Base-by-base conservation (phyloP, 2,329 filamentous ascomycete species). In the Neofusicoccum umdonicola region DNA sequence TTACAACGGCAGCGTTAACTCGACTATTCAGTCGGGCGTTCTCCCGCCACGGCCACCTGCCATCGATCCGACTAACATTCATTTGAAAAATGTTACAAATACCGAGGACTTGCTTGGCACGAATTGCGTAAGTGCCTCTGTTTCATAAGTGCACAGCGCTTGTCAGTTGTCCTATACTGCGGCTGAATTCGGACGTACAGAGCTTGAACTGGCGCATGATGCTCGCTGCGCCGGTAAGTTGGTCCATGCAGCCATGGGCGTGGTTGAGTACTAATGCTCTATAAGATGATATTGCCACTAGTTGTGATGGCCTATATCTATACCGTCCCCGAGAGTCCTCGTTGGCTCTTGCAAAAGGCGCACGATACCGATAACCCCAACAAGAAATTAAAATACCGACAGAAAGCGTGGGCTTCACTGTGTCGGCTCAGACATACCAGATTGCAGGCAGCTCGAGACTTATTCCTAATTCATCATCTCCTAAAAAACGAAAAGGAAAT, bases 361-460 rank as follows among this genome's bases (percentile, higher is more conserved):
- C 65, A 67, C 8, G 66, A 70, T 42, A 52, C 65, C 0, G 19
- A 54, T 2, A 68, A 69, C 12, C 68, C 65, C 34, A 37, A 65
- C 6, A 61, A 79, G 68, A 76, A 77, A 67, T 79, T 78, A 68
- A 72, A 72, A 17, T 70, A 68, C 12, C 76, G 76, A 39, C 68
- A 66, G 11, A 71, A 76, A 51, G 78, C 78, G 4, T 80, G 76
- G 68, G 66, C 73, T 27, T 78, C 70, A 7, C 11, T 89, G 85
- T 69, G 82, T 82, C 1, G 84, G 83, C 31, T 89, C 75, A 78
- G 84, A 0, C 77, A 76, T n/a, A 79, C 79, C 3, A 78, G 81
- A 5, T 75, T 86, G 15, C 82, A 85, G 65, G 84, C 83, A 1
- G 82, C 83, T 0, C 71, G 84, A 31, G 84, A 86, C 67, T 75